Evolutionary conservation across 768 basidiomycete species (phyloP).

Genomic region (Gelatoporia subvermispora): DNA sequence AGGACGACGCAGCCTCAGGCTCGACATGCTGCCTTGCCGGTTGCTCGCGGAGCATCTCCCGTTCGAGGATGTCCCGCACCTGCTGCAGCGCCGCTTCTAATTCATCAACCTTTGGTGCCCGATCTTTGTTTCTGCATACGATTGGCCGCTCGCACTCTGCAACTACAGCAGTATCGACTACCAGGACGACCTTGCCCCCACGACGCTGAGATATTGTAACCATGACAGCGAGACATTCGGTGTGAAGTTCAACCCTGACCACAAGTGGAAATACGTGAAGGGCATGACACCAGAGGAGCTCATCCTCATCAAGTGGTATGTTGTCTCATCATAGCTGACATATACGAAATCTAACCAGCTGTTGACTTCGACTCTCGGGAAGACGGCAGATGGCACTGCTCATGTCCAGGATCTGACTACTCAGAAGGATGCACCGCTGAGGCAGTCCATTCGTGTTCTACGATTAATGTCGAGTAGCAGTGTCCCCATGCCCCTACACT

Average conservation of each 20-base stretch:
- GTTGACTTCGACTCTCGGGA: conserved; percentile 31
- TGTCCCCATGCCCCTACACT: no score
- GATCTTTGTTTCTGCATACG: conserved; percentile 38
- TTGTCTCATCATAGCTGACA: background rate
- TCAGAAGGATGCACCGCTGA: conserved; percentile 40
- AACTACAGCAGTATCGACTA: conserved; percentile 41
- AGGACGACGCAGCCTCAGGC: background rate
- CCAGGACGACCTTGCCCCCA: conserved; percentile 32
- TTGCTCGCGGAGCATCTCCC: conserved; percentile 38
- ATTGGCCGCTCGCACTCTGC: conserved; percentile 45
- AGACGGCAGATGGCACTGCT: conserved; percentile 44
- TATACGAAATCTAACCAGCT: background rate
- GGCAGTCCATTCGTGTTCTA: conserved; percentile 70
- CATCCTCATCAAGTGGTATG: conserved; percentile 47
- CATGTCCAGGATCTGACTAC: conserved; percentile 50
- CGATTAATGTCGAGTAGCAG: conserved; percentile 24
- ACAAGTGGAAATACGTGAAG: conserved; percentile 45
- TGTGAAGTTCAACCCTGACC: conserved; percentile 35
- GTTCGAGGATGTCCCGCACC: conserved; percentile 28
- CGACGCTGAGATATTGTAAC: conserved; percentile 36
- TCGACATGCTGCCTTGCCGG: conserved; percentile 10
- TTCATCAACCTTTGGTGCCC: conserved; percentile 55
- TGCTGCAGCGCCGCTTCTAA: conserved; percentile 43
- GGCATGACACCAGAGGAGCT: conserved; percentile 42
- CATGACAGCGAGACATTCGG: conserved; percentile 39